Conservation (phyloP, 2,329 filamentous ascomycete genomes). For the Rutstroemia sp. region DNA sequence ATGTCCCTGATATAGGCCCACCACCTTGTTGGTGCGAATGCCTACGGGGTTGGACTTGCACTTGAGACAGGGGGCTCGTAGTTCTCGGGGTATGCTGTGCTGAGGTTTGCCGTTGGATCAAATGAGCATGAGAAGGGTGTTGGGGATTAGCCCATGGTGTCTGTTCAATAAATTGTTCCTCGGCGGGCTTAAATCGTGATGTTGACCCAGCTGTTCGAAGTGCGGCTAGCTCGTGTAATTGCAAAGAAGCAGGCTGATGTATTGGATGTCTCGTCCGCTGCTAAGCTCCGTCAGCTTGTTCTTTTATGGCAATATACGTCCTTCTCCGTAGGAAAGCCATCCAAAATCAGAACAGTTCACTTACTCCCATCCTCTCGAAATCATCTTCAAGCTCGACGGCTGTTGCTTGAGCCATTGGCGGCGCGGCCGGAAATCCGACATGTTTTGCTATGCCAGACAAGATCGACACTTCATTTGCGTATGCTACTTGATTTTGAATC, state of each 20-base stretch:
- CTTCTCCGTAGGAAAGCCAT: background rate
- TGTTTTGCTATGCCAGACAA: conserved; percentile 89
- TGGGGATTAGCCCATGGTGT: conserved; percentile 92
- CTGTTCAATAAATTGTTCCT: conserved; percentile 81
- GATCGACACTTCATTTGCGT: conserved; percentile 91
- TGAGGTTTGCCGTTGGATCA: conserved; percentile 35
- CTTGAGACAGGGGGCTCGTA: conserved; percentile 29
- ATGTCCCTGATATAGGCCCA: conserved; percentile 28
- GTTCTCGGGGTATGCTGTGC: conserved; percentile 32
- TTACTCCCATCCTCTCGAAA: conserved; percentile 80
- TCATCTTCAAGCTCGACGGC: conserved; percentile 75
- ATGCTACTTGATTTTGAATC: conserved; percentile 77
- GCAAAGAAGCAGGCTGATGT: conserved; percentile 19
- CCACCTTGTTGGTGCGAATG: conserved; percentile 30
- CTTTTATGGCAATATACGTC: background rate
- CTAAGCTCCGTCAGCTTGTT: conserved; percentile 15
- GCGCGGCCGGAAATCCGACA: conserved; percentile 93
- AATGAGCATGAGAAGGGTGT: conserved; percentile 54
- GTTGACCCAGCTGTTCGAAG: conserved; percentile 27
- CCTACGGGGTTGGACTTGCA: conserved; percentile 29
- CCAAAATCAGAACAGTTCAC: conserved; percentile 30
- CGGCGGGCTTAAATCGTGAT: conserved; percentile 49
- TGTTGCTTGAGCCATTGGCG: conserved; percentile 67
- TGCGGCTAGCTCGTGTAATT: conserved; percentile 28
- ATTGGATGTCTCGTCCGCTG: conserved; percentile 24